Base-by-base conservation (phyloP, 1,284 basidiomycete species). In the Melampsora abietis-canadensis region DNA sequence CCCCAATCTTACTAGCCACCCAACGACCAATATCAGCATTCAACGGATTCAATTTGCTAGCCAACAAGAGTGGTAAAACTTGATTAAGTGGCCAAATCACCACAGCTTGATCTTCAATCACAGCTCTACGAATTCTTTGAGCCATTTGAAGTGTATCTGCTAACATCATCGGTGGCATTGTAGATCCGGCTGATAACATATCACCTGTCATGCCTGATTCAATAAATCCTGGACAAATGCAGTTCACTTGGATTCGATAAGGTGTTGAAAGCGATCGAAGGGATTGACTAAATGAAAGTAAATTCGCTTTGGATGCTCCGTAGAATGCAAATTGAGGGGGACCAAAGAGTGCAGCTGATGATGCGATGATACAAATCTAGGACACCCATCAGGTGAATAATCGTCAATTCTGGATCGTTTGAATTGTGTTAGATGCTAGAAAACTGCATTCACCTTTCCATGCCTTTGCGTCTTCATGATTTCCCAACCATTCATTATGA, bases 291-390 rank as follows among this genome's bases (percentile, higher is more conserved):
- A 75, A 67, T 2, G 44, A 60, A 34, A 62, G 27, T 31, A 75
- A 64, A 34, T 75, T 66, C 21, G 72, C 72, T 60, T 75, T 75
- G 15, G 72, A 48, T 0, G 72, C 72, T 6, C 51, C 37, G 47
- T 75, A 75, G 12, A 54, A 19, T 15, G 72, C 72, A 37, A 67
- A 75, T 62, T 75, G 64, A 21, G 72, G 64, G n/a, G 72, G 72
- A 10, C 54, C 40, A 17, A 48, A 60, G 7, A 75, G 31, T 14
- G 57, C 72, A 30, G 40, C 12, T 27, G 54, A 31, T 3, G 72
- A 75, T 21, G 72, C 66, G 21, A 75, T 61, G 40, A 75, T 67
- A 44, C 72, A 75, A 12, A 75, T 75, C 72, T 75, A 21, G 27
- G 6, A 15, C 8, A 10, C 40, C 40, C 8, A 44, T 3, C 10